Conservation (phyloP, 139 green algal species). For the Chlorella sp. region DNA sequence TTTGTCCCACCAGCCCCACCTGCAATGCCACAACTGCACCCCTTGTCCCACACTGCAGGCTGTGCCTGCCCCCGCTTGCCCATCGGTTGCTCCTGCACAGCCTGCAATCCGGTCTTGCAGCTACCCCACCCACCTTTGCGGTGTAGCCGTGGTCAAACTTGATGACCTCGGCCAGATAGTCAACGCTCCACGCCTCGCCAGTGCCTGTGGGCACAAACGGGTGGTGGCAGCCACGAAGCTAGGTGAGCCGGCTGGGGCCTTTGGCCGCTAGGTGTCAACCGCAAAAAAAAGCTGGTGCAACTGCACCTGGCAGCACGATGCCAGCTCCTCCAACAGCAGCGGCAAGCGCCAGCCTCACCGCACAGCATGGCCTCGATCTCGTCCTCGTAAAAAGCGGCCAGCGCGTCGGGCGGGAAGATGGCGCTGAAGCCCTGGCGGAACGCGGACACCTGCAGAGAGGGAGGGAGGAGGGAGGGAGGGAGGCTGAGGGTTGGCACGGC, state of each 20-base stretch:
- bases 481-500: too few relatives aligned
- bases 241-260: too few relatives aligned
- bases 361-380: constrained; percentile 96
- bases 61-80: background rate
- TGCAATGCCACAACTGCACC: background rate
- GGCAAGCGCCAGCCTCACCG: constrained; percentile 51
- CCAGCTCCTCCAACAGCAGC: background rate
- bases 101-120: too few relatives aligned
- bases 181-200: constrained; percentile 86
- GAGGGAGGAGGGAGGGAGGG: background rate
- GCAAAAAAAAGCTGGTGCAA: too few relatives aligned
- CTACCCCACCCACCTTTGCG: background rate
- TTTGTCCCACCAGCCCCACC: background rate
- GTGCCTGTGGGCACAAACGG: background rate
- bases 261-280: too few relatives aligned
- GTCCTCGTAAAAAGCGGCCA: constrained; percentile 88
- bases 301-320: too few relatives aligned
- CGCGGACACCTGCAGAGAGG: constrained; percentile 56
- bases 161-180: constrained; percentile 82
- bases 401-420: constrained; percentile 72
- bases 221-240: background rate
- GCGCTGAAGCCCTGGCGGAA: constrained; percentile 87
- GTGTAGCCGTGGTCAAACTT: constrained; percentile 96
- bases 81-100: too few relatives aligned
- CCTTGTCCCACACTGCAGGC: background rate